Base-by-base conservation (phyloP, 2,329 filamentous ascomycete genomes). In the Dactylellina haptotyla region DNA sequence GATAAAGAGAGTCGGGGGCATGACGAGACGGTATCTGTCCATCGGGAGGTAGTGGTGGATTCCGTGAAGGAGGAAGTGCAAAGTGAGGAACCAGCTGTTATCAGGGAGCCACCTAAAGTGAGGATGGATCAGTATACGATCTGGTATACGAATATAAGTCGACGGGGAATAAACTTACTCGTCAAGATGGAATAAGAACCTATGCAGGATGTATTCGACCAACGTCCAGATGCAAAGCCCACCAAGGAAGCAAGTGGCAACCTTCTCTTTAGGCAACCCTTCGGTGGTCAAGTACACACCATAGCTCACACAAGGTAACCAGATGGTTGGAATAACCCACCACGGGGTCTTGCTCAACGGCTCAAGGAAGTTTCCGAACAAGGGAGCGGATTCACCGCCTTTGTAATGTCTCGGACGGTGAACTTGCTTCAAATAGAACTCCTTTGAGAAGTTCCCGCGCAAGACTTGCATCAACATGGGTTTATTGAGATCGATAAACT, bases 281-380 rank as follows among this genome's bases (percentile, higher is more conserved):
- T 86, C 80, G 30, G 84, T 83, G 9, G 91, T 89, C 18, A 90
- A 78, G 74, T 85, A 87, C 9, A 89, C 87, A 25, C 91, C 92
- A 79, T 93, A 97, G 8, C 83, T 78, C 43, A 97, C 86, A 16
- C 84, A 86, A n/a, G 95, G 95, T 43, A 95, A 80, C 95, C 95
- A 99, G 1, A 96, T 73, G 0, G 84, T 84, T 1, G 95, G 95
- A 9, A 99, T 85, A 46, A 96, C 81, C 88, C 90, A 99, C 95
- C 95, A 99, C 0, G 95, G 87, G 1, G 95, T 99, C 85, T 93
- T 90, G 81, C 89, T 93, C 70, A 99, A 83, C n/a, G 95, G 95
- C 83, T 99, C 95, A n/a, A 99, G 84, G 81, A 99, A 96, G 83
- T 99, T 98, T 72, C 95, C 95, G 82, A 99, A 99, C 23, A 99